Conservation (phyloP, 768 basidiomycete genomes). For the Russula vinacea region DNA sequence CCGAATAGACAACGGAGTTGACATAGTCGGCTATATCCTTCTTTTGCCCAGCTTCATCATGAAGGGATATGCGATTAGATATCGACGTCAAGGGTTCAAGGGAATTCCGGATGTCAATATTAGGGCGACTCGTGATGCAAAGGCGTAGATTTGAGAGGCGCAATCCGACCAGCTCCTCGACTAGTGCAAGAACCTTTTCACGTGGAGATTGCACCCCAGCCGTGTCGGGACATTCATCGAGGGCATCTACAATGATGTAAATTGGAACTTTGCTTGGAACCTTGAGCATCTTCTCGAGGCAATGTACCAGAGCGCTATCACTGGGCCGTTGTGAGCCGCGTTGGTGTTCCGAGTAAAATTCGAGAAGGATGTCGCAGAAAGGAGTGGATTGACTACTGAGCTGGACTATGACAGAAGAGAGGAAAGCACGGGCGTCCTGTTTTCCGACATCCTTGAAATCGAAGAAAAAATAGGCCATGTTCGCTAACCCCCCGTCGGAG, state of each 20-base stretch:
- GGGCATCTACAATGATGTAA: neutral
- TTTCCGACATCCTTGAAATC: conserved; percentile 1
- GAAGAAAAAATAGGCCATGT: neutral
- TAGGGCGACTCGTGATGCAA: too few species aligned
- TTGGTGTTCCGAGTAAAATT: neutral
- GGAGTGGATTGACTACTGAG: neutral
- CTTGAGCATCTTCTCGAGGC: neutral
- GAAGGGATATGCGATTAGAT: too few species aligned
- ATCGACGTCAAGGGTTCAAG: too few species aligned
- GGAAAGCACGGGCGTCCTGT: neutral
- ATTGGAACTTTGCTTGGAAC: neutral
- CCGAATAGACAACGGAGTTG: too few species aligned
- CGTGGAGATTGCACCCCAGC: neutral
- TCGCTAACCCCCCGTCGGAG: neutral
- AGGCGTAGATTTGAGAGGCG: too few species aligned
- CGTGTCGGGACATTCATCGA: neutral
- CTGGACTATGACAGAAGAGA: neutral
- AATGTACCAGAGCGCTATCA: neutral
- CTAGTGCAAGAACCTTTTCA: neutral
- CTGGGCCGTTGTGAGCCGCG: neutral
- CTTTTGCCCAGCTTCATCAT: too few species aligned
- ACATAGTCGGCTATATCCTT: too few species aligned
- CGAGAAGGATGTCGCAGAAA: neutral
- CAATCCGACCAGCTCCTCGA: too few species aligned
- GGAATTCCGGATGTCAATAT: too few species aligned